Conservation (phyloP, 805 yeast genomes). For the Danielozyma ontarioensis region DNA sequence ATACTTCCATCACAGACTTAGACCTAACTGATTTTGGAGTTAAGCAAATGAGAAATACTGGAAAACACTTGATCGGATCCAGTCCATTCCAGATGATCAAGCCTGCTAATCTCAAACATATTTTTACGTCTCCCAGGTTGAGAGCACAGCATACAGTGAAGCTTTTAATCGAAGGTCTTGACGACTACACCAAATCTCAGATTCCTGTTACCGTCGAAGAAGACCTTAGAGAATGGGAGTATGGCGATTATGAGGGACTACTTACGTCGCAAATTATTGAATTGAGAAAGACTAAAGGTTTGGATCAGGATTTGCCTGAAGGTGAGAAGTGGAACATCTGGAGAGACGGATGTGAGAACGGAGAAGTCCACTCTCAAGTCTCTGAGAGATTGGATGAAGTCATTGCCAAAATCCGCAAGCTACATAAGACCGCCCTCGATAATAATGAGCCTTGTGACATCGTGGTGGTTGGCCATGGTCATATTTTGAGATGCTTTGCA, state of each 20-base stretch:
- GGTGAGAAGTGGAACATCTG: slow-evolving; percentile 70
- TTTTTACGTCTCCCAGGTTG: slow-evolving; percentile 75
- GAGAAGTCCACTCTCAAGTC: slow-evolving; percentile 67
- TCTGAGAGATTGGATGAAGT: slow-evolving; percentile 66
- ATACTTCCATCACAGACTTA: slow-evolving; percentile 82
- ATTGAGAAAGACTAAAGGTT: slow-evolving; percentile 55
- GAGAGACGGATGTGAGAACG: slow-evolving; percentile 90
- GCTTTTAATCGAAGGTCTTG: slow-evolving; percentile 49
- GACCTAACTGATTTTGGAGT: slow-evolving; percentile 76
- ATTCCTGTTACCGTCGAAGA: slow-evolving; percentile 48
- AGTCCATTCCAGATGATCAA: slow-evolving; percentile 51
- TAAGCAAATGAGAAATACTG: slow-evolving; percentile 69
- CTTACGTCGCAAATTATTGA: slow-evolving; percentile 61
- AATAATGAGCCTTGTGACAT: slow-evolving; percentile 60
- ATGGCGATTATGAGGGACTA: slow-evolving; percentile 92
- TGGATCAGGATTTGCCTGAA: slow-evolving; percentile 24
- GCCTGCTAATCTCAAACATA: slow-evolving; percentile 55
- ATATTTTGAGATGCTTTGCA: slow-evolving; percentile 82
- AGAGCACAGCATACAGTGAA: slow-evolving; percentile 76
- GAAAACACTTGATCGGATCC: slow-evolving; percentile 58
- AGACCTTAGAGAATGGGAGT: slow-evolving; percentile 90
- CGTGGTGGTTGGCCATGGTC: slow-evolving; percentile 89
- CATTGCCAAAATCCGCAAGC: slow-evolving; percentile 55
- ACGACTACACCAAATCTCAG: slow-evolving; percentile 34
- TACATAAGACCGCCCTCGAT: slow-evolving; percentile 53